Evolutionary conservation across 1,139 yeast genomes (phyloP), one percentile per base, ranked within the genome.

Genomic region (Hemisphaericaspora lyxosophila): DNA sequence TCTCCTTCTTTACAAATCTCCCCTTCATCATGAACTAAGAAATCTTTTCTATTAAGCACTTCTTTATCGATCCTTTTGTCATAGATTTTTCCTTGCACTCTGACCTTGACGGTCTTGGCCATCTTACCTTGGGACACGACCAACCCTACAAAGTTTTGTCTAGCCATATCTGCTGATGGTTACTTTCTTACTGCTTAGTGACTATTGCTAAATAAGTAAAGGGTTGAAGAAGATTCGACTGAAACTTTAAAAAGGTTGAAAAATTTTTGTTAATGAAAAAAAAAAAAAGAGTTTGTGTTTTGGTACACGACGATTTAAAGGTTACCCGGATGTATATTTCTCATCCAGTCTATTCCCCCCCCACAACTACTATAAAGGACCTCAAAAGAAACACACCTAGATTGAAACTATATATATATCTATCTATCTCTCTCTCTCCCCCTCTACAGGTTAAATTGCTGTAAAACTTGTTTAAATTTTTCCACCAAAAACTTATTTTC

Each of bases 121-220:
- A 90, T 90, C 60, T 88, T 88, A 33, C 97, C 97, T 59, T 89
- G 97, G 41, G 97, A 87, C 28, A 88, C 82, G 51, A 92, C 97
- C 60, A 88, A 81, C 38, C 98, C 98, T 39, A 88, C 71, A 57
- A 90, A 87, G 60, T 87, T 88, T 54, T 87, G 96, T 64, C 88
- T 82, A 41, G 92, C 89, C 96, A 87, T 89, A 35, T 17, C n/a
- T 17, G n/a, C n/a, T n/a, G n/a, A 8, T 25, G 5, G 27, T 15
- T 33, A 23, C 13, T 7, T 26, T 5, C 5, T 28, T 4, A 8
- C 13, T 16, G 4, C 14, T 25, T 5, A 4, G 15, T 25, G n/a
- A n/a, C n/a, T n/a, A n/a, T n/a, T n/a, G n/a, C n/a, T n/a, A n/a
- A n/a, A n/a, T n/a, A n/a, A n/a, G n/a, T n/a, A n/a, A n/a, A n/a